Evolutionary conservation across 176 grass and related monocot species (phyloP).

Genomic region (Ampelocalamus luodianensis): DNA sequence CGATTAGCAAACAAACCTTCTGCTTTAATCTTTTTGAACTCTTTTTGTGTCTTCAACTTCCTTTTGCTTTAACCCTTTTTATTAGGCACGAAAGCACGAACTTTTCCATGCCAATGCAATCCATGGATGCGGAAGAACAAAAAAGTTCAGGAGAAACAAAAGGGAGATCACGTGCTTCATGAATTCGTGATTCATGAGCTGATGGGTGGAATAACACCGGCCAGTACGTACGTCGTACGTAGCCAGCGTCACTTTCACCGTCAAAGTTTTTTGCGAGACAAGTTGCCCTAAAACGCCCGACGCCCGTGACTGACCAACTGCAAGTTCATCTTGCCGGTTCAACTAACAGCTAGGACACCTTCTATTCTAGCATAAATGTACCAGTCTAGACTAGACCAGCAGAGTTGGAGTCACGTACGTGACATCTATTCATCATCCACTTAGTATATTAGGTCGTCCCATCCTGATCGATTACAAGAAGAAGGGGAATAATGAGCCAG

Average conservation of each 20-base stretch:
- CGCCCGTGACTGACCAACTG: conserved; percentile 9
- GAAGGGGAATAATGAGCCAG: background rate
- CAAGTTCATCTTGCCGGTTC: background rate
- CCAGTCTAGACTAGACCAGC: conserved; percentile 30
- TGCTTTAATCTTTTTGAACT: background rate
- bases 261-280: conserved; percentile 36
- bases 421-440: conserved; percentile 5
- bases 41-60: background rate
- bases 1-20: conserved; percentile 17
- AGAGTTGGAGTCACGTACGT: conserved; percentile 5
- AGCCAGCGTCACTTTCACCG: conserved; percentile 29
- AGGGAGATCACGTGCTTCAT: background rate
- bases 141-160: conserved; percentile 18
- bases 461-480: background rate
- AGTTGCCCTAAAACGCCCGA: background rate
- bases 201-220: background rate
- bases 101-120: background rate
- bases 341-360: background rate
- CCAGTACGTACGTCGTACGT: background rate
- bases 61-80: conserved; percentile 37
- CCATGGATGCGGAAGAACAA: background rate
- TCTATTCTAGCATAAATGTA: background rate
- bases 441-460: no score
- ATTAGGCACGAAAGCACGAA: conserved; percentile 42
- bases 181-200: background rate